phyloP scores from a whole-genome alignment of 257 asterid species.

The Sherardia arvensis region DNA sequence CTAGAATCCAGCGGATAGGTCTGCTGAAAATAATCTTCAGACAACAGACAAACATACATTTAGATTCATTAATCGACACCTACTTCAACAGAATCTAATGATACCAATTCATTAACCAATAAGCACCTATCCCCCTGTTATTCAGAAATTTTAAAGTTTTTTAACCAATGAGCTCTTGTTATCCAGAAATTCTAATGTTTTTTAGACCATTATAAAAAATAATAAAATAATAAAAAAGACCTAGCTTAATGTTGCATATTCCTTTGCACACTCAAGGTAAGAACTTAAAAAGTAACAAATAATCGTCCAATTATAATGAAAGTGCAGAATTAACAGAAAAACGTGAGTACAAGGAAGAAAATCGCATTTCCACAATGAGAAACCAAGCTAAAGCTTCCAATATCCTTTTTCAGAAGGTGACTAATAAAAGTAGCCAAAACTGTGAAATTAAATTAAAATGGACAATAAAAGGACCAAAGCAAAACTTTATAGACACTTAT shows the following conservation, averaged over 20 bases:
- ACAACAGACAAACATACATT: not conserved
- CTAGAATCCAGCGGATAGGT: constrained; percentile 95
- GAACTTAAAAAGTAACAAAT: not conserved
- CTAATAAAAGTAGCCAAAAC: not conserved
- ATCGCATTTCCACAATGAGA: not conserved
- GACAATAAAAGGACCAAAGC: no score
- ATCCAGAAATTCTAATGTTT: not conserved
- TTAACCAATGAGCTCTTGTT: no score
- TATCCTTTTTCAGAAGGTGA: not conserved
- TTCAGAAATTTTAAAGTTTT: not conserved
- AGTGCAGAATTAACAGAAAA: not conserved
- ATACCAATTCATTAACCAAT: not conserved
- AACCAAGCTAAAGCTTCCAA: not conserved
- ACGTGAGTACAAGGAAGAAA: not conserved
- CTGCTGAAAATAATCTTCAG: constrained; percentile 79
- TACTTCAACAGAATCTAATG: not conserved
- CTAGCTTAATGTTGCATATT: not conserved
- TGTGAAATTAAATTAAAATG: no score
- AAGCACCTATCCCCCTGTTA: not conserved
- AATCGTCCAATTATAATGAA: not conserved
- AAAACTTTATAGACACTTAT: no score
- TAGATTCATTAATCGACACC: not conserved
- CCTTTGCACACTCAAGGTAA: not conserved
- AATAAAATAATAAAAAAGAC: not conserved
- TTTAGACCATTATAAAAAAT: not conserved